Conservation (phyloP, 129 eudicot genomes). For the Flaveria ramosissima region DNA sequence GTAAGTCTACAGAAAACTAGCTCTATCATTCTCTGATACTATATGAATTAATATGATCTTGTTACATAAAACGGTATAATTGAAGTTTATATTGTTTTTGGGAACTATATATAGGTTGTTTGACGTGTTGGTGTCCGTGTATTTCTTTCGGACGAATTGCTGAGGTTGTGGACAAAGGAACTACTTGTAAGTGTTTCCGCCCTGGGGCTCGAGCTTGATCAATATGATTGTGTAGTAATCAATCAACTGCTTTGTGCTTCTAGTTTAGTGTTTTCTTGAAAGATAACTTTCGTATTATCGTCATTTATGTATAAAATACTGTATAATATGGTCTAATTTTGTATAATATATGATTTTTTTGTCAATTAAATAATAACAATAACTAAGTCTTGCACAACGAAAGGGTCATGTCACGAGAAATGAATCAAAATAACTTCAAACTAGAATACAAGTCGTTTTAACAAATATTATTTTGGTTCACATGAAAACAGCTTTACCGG, state of each 20-base stretch:
- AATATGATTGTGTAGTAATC: not conserved
- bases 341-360: too few species aligned
- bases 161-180: slow-evolving; percentile 62
- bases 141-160: slow-evolving; percentile 58
- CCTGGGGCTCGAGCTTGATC: not conserved
- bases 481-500: too few species aligned
- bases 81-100: not conserved
- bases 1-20: slow-evolving; percentile 38
- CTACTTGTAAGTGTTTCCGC: slow-evolving; percentile 46
- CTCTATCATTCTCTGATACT: not conserved
- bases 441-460: too few species aligned
- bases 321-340: too few species aligned
- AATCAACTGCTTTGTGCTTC: not conserved
- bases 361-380: too few species aligned
- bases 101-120: slow-evolving; percentile 35
- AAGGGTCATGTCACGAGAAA: not conserved
- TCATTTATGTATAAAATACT: too few species aligned
- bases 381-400: not conserved
- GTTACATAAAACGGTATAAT: not conserved
- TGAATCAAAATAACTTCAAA: too few species aligned
- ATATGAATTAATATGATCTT: not conserved
- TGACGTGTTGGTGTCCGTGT: slow-evolving; percentile 71
- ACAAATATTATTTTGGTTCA: too few species aligned
- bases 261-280: not conserved
- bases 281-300: too few species aligned